Base-by-base conservation (phyloP, 345 rosid species). In the Rhizophora mangle region DNA sequence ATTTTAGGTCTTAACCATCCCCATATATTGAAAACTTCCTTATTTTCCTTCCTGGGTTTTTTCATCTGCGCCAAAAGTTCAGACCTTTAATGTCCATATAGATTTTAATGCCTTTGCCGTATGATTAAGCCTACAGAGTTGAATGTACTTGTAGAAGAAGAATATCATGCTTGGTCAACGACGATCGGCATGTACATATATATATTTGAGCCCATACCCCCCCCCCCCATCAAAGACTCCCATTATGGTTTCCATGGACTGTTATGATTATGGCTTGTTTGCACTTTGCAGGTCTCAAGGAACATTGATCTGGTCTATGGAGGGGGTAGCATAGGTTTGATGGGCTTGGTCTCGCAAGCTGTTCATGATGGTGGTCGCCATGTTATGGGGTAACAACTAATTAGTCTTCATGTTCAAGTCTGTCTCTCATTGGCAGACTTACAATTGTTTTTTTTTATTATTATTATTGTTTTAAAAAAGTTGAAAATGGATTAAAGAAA, bases 281-380 rank as follows among this genome's bases (percentile, higher is more conserved):
- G 37, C 68, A 27, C 76, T 56, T 62, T 77, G 80, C 77, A 96
- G 99, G 99, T 96, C 52, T 85, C 94, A 71, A 90, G 89, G 89
- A 92, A 89, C 82, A 92, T 92, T 85, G 99, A 96, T 86, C 77
- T 96, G 76, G 99, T 96, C 68, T 92, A 96, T 78, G 99, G 99
- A 83, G 99, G 99, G 47, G 99, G 99, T 15, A 96, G 99, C 82
- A 92, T 96, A 79, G 99, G 99, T 65, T 86, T 96, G 76, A 96
- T 96, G 99, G 99, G 99, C 69, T 78, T 92, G 80, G 87, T 96
- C 73, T 96, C 99, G 58, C 98, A 96, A 83, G 96, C 98, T 74
- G 99, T 96, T 86, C 98, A 96, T 79, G 90, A 96, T 80, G 99
- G 99, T 30, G 99, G 99, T 80, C 92, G 99, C 80, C 99, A 92